These are phyloP conservation scores for Suhomyces pyralidae DNA, from an alignment of 805 yeast genomes.

Conservation along the genomic window DNA sequence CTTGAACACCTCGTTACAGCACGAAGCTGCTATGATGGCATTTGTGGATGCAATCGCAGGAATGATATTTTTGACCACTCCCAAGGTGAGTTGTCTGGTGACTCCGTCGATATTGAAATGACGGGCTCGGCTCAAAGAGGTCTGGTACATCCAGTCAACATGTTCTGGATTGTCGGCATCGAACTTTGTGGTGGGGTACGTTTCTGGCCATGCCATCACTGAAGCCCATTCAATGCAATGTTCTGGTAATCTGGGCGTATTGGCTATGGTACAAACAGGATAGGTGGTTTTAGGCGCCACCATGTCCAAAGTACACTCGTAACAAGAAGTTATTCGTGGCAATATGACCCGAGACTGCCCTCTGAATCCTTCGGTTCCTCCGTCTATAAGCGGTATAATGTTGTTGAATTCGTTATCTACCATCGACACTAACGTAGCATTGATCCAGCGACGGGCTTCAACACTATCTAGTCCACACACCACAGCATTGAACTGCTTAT, in stretches of 20 bases:
- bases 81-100: conserved; percentile 67
- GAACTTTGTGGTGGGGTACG: conserved; percentile 44
- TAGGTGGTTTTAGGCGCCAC: conserved; percentile 62
- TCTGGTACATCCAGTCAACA: conserved; percentile 57
- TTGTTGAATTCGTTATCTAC: conserved; percentile 46
- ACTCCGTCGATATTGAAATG: conserved; percentile 73
- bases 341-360: conserved; percentile 88
- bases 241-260: conserved; percentile 90
- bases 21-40: conserved; percentile 85
- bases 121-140: conserved; percentile 57
- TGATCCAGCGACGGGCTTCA: conserved; percentile 90
- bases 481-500: conserved; percentile 64
- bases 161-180: conserved; percentile 71
- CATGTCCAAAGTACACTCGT: conserved; percentile 84
- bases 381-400: conserved; percentile 65
- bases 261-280: conserved; percentile 92
- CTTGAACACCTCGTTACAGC: conserved; percentile 84
- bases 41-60: conserved; percentile 95
- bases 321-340: conserved; percentile 85
- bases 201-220: conserved; percentile 67
- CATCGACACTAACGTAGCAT: conserved; percentile 59
- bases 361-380: conserved; percentile 92
- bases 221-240: conserved; percentile 93
- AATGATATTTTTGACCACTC: conserved; percentile 86
- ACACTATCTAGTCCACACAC: conserved; percentile 88